Evolutionary conservation across 208 protist species (phyloP).

Genomic region (Trypanosoma mega): DNA sequence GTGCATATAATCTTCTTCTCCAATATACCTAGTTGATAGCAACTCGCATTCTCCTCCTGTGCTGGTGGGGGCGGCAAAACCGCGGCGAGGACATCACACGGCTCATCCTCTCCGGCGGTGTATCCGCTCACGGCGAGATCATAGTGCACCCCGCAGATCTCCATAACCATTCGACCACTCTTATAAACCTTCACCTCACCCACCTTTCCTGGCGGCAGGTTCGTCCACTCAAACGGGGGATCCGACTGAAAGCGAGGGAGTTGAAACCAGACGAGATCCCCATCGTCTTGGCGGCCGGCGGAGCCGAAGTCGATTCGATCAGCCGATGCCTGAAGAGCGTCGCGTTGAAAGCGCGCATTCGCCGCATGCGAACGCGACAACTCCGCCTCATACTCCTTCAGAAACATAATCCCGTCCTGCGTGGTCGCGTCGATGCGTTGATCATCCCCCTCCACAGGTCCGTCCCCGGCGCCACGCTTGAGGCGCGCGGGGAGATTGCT

Average conservation of each 20-base stretch:
- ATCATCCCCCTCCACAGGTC: constrained; percentile 23
- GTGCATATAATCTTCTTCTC: constrained; percentile 80
- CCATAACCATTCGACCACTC: constrained; percentile 80
- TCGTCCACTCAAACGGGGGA: constrained; percentile 41
- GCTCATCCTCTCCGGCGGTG: constrained; percentile 28
- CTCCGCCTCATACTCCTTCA: constrained; percentile 59
- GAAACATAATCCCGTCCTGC: constrained; percentile 55
- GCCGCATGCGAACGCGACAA: constrained; percentile 30
- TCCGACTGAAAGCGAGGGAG: constrained; percentile 66
- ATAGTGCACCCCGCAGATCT: constrained; percentile 73
- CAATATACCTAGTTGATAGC: constrained; percentile 69
- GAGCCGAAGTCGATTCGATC: constrained; percentile 19
- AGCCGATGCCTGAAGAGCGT: constrained; percentile 29
- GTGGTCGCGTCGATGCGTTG: constrained; percentile 15
- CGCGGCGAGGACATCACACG: constrained; percentile 45
- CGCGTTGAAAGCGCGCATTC: constrained; percentile 68
- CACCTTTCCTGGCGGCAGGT: constrained; percentile 68
- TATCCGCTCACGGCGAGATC: constrained; percentile 64
- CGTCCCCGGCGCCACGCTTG: neutral
- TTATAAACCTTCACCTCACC: constrained; percentile 77
- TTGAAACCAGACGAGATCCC: constrained; percentile 74
- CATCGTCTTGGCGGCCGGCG: constrained; percentile 15
- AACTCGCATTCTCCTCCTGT: constrained; percentile 40
- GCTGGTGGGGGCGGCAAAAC: constrained; percentile 46
- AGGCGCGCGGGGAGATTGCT: constrained; percentile 17